These are phyloP conservation scores for Schrenkiella parvula DNA, from an alignment of 345 rosid species.

Conservation along the genomic window DNA sequence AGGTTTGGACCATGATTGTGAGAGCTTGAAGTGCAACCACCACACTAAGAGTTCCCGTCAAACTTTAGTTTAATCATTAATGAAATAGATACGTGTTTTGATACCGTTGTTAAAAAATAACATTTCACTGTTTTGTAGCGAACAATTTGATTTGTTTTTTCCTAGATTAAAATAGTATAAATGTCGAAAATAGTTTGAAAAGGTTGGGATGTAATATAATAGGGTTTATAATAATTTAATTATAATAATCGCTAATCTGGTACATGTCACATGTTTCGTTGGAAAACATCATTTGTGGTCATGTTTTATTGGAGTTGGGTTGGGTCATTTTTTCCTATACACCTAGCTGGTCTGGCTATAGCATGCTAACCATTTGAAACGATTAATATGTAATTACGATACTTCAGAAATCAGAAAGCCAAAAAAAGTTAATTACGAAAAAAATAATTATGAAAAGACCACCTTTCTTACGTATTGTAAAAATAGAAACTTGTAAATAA, in stretches of 20 bases:
- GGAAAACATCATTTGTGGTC: neutral
- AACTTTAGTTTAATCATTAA: neutral
- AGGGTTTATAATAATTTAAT: no score
- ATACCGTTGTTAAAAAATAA: neutral
- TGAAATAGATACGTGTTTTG: neutral
- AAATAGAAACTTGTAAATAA: neutral
- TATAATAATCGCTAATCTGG: no score
- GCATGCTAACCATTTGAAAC: no score
- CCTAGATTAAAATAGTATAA: neutral
- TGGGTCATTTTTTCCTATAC: neutral
- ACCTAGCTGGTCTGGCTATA: neutral
- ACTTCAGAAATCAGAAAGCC: no score
- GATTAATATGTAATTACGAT: no score
- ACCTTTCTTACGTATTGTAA: neutral
- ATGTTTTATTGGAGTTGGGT: neutral
- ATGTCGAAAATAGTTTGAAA: neutral
- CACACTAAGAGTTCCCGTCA: neutral
- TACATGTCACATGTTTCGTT: neutral
- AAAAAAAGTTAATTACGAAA: no score
- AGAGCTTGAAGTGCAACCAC: constrained; percentile 25
- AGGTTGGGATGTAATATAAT: neutral
- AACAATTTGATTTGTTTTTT: neutral
- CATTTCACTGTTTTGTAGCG: neutral
- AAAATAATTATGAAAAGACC: no score
- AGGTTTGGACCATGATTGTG: constrained; percentile 16